Evolutionary conservation across 257 asterid genomes (phyloP), one percentile per base, ranked within the genome.

Genomic region (Lycium barbarum): DNA sequence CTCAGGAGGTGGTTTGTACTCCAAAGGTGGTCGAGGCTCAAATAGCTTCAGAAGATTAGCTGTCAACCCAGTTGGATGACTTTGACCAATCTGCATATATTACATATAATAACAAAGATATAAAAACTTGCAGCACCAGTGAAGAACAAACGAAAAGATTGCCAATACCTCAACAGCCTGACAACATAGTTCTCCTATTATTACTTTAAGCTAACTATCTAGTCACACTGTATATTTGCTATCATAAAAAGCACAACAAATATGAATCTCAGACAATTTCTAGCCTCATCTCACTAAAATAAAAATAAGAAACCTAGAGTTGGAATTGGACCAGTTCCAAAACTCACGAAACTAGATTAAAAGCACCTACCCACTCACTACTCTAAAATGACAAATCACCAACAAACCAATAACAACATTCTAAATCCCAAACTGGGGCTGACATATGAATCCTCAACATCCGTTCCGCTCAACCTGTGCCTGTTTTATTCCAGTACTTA

Each of bases 41-140:
- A 97, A 97, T 86, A 97, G 81, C 87, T 94, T 97, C 89, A 97
- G 91, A 79, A 97, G 96, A 89, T 89, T 93, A 7, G 92, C 66
- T 1, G 99, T 97, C 86, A 97, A 91, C 71, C 99, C 99, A 86
- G 99, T 97, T 9, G 99, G 98, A 89, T 97, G 99, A 89, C 98
- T 93, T 88, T 93, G 98, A 76, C 98, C 99, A 71, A 97, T 97
- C 99, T 97, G 93, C 88, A 89, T 1, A 78, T 53, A 26, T 53
- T 33, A 78, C 15, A 33, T 7, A 78, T 17, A 53, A 26, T 15
- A 78, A 78, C 65, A 14, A 33, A 54, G 7, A 53, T 47, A 26
- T 26, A 26, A 26, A 78, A 53, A 33, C 65, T 78, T 26, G 49
- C 65, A 53, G 13, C 65, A 78, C 3, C 15, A 53, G 63, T 7